Base-by-base conservation (phyloP, 257 asterid genomes). In the Solanum sparsipilum region DNA sequence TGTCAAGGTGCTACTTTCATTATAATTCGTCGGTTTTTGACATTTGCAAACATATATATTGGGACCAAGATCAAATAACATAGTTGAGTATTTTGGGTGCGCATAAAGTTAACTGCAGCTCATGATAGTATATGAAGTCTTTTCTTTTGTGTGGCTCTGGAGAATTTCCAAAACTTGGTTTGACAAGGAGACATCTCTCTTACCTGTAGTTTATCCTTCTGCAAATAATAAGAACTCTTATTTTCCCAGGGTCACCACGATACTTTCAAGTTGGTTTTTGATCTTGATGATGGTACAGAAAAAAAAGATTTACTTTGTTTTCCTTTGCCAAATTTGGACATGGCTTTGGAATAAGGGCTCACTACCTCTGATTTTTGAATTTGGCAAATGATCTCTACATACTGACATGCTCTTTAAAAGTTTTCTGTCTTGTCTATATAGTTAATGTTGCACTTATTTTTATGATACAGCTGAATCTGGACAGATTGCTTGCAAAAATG, bases 401-500 rank as follows among this genome's bases (percentile, higher is more conserved):
- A 52, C 31, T 46, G 71, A 48, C 70, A 82, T 48, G 86, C 70
- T 48, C 39, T 82, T 16, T 16, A 82, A 11, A 46, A 29, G 38
- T 82, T 46, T 48, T 20, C 36, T 78, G 6, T 68, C 70, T 82
- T 29, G 70, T 87, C 48, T 27, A 71, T 85, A 4, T 85, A 79
- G 79, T 84, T 90, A 84, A 91, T 13, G 21, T 75, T 67, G 34
- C 89, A 70, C 73, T 87, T 67, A 31, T 34, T 86, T 48, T 84
- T 84, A 88, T 88, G 89, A 89, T 87, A 89, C 89, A 38, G 92
- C 90, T 75, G 84, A 88, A 88, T 85, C 86, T 95, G 90, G 98
- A 95, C 87, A 93, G 98, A 92, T 92, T 95, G 82, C 96, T 95
- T 74, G 95, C 93, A 18, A 93, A 92, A 90, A 95, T 95, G 98